phyloP scores from a whole-genome alignment of 768 basidiomycete species.

The Pleurotus pulmonarius region DNA sequence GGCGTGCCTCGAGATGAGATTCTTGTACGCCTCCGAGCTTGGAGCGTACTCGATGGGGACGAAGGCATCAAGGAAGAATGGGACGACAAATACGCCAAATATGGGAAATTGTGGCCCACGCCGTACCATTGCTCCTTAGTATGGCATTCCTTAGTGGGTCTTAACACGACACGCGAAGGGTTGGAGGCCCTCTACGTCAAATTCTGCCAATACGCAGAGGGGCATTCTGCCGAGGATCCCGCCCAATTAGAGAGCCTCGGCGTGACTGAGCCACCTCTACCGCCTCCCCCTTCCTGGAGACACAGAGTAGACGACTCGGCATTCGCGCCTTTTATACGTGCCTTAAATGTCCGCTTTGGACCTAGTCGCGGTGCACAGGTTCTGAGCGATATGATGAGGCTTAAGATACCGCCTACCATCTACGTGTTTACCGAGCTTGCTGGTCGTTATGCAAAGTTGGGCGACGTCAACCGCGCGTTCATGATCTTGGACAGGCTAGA shows the following conservation, averaged over 20 bases:
- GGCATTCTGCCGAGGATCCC: not conserved
- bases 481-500: slow-evolving; percentile 41
- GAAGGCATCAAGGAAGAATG: slow-evolving; percentile 8
- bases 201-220: slow-evolving; percentile 27
- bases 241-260: slow-evolving; percentile 4
- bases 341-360: slow-evolving; percentile 28
- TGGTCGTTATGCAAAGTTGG: slow-evolving; percentile 38
- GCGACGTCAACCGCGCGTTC: slow-evolving; percentile 31
- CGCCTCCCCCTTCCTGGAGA: slow-evolving; percentile 25
- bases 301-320: slow-evolving; percentile 22
- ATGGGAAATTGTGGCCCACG: slow-evolving; percentile 30
- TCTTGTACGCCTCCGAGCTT: slow-evolving; percentile 11
- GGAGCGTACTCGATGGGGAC: slow-evolving; percentile 6
- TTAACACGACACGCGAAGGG: slow-evolving; percentile 14
- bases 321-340: slow-evolving; percentile 54
- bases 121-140: slow-evolving; percentile 29
- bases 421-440: slow-evolving; percentile 51
- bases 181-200: slow-evolving; percentile 39
- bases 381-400: slow-evolving; percentile 47
- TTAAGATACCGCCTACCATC: slow-evolving; percentile 40
- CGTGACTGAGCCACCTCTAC: slow-evolving; percentile 16
- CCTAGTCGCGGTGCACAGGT: slow-evolving; percentile 31
- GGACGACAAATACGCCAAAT: slow-evolving; percentile 1
- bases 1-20: slow-evolving; percentile 47
- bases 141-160: slow-evolving; percentile 34